These are phyloP conservation scores for Hortiboletus rubellus DNA, from an alignment of 1,284 basidiomycete genomes.

Conservation along the genomic window DNA sequence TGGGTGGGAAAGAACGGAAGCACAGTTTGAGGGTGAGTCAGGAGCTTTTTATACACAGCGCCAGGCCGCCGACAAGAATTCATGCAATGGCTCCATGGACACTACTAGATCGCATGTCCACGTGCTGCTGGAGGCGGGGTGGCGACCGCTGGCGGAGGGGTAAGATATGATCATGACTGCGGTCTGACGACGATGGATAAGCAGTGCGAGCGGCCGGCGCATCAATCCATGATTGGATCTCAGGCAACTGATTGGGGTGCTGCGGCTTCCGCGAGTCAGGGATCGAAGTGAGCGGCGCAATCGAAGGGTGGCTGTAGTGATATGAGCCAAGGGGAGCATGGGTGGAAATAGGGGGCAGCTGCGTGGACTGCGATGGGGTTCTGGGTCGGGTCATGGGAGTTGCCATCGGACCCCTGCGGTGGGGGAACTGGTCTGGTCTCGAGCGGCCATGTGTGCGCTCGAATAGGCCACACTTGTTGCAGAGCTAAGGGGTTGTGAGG, in stretches of 20 bases:
- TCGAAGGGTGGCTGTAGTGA: slow-evolving; percentile 50
- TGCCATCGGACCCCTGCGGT: slow-evolving; percentile 70
- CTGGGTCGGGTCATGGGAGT: slow-evolving; percentile 36
- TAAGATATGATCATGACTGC: slow-evolving; percentile 30
- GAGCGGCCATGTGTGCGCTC: slow-evolving; percentile 80
- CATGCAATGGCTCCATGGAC: slow-evolving; percentile 36
- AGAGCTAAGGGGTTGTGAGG: slow-evolving; percentile 52
- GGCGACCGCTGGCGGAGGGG: slow-evolving; percentile 36
- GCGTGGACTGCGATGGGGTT: slow-evolving; percentile 41
- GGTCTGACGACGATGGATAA: slow-evolving; percentile 34
- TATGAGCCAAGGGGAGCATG: slow-evolving; percentile 43
- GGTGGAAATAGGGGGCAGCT: slow-evolving; percentile 39
- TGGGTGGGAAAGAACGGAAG: slow-evolving; percentile 5
- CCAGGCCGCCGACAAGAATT: slow-evolving; percentile 21
- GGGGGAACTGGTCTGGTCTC: slow-evolving; percentile 77
- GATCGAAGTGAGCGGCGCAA: slow-evolving; percentile 44
- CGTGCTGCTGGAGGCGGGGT: slow-evolving; percentile 34
- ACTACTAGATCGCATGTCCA: slow-evolving; percentile 33
- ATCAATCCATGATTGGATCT: slow-evolving; percentile 40
- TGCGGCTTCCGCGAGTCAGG: slow-evolving; percentile 36
- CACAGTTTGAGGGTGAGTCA: slow-evolving; percentile 2
- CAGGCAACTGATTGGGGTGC: slow-evolving; percentile 35
- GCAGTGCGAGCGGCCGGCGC: slow-evolving; percentile 30
- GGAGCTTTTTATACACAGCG: slow-evolving; percentile 13
- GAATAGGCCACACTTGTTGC: slow-evolving; percentile 83